Evolutionary conservation across 2,329 filamentous ascomycete genomes (phyloP).

Genomic region (Botryotinia convoluta): DNA sequence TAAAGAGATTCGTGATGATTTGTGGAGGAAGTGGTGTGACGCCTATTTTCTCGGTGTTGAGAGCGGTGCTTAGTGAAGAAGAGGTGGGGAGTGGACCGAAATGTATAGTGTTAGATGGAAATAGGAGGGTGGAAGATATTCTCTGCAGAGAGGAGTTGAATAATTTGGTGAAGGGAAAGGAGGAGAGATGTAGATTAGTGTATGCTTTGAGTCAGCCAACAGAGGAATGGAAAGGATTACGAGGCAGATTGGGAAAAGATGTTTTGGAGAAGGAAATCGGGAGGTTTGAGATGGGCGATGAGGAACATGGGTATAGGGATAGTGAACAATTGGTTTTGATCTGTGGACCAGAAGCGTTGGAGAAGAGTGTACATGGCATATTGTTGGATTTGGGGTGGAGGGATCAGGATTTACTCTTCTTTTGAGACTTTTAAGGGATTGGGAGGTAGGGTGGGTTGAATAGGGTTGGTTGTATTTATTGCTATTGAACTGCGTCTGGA

Average conservation of each 20-base stretch:
- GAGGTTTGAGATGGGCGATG: conserved; percentile 39
- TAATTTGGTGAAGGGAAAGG: conserved; percentile 51
- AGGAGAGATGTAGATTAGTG: conserved; percentile 59
- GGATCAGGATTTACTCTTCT: conserved; percentile 72
- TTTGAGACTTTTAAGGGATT: conserved; percentile 47
- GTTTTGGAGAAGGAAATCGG: conserved; percentile 61
- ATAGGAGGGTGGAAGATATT: conserved; percentile 77
- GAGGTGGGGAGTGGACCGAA: conserved; percentile 61
- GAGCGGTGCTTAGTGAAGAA: conserved; percentile 61
- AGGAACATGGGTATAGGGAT: conserved; percentile 10
- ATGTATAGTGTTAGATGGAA: conserved; percentile 76
- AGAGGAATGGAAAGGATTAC: conserved; percentile 64
- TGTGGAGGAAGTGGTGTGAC: conserved; percentile 88
- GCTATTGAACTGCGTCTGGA: not conserved
- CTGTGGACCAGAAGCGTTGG: conserved; percentile 75
- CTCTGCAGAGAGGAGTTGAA: conserved; percentile 74
- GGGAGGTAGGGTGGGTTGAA: not conserved
- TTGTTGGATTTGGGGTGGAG: conserved; percentile 65
- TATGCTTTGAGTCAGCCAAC: conserved; percentile 66
- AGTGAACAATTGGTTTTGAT: conserved; percentile 64
- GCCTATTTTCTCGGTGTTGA: conserved; percentile 82
- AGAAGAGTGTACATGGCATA: conserved; percentile 60
- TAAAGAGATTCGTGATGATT: conserved; percentile 78
- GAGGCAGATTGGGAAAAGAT: conserved; percentile 62
- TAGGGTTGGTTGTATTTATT: not conserved